These are phyloP conservation scores for Cercophora scortea DNA, from an alignment of 495 filamentous ascomycete species.

Conservation along the genomic window DNA sequence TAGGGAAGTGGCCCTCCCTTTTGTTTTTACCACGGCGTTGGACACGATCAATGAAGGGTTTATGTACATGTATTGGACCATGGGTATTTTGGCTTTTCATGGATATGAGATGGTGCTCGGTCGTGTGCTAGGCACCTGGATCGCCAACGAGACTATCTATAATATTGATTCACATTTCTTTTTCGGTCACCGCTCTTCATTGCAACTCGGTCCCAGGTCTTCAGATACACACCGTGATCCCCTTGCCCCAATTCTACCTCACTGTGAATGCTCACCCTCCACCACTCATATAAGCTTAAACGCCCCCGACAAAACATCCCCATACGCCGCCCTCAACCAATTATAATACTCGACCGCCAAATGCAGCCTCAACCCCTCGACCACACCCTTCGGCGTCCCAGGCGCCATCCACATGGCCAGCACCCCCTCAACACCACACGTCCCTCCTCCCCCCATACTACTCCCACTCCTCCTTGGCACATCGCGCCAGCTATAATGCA, in stretches of 20 bases:
- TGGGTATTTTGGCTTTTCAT: no score
- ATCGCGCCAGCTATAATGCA: slow-evolving; percentile 11
- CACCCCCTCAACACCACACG: slow-evolving; percentile 12
- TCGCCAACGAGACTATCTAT: no score
- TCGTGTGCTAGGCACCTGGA: no score
- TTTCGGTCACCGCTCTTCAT: no score
- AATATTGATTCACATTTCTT: no score
- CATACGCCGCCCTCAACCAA: slow-evolving; percentile 14
- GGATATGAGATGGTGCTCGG: no score
- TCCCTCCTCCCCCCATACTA: background rate
- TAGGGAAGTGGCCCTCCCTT: no score
- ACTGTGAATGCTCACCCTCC: no score
- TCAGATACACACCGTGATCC: background rate
- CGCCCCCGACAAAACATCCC: slow-evolving; percentile 5
- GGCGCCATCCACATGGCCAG: slow-evolving; percentile 15
- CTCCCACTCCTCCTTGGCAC: slow-evolving; percentile 4
- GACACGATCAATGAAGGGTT: no score
- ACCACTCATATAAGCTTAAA: slow-evolving; percentile 1
- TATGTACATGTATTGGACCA: no score
- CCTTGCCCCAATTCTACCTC: no score
- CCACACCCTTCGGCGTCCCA: slow-evolving; percentile 7
- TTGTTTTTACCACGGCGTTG: no score
- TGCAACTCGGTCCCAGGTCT: background rate
- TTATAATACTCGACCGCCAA: slow-evolving; percentile 17
- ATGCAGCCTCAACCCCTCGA: slow-evolving; percentile 11